Base-by-base conservation (phyloP, 116 monocot species). In the Papilionanthe hybrid region DNA sequence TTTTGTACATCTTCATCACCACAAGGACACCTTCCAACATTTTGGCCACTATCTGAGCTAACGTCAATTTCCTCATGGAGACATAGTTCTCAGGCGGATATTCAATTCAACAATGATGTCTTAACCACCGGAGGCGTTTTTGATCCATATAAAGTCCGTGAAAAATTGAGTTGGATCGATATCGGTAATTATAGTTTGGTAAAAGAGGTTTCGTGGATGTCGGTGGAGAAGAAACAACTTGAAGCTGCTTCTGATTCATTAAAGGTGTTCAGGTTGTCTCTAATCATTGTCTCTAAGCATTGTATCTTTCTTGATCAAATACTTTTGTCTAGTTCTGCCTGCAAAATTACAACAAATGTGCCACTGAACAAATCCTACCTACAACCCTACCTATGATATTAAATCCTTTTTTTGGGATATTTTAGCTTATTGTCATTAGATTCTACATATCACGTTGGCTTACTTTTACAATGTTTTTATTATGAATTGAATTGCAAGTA, bases 131-230 rank as follows among this genome's bases (percentile, higher is more conserved):
- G 85, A 76, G 71, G 19, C 85, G 80, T 84, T 77, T 91, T 85
- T 85, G 93, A 95, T 86, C 93, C 91, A 6, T 95, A 93, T 69
- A 87, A 81, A 89, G 80, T 83, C 47, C 88, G 77, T 37, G 93
- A 88, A 29, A 96, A 96, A 80, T 60, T 93, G 78, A 78, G 90
- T 80, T 96, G 93, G 93, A 79, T 67, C 22, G 92, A 93, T 69
- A 90, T 91, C 76, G 96, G 96, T 28, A 91, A 84, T 77, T 96
- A 96, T 82, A 79, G 86, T 76, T 63, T 89, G 57, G 93, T 86
- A 30, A 89, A 83, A 79, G 93, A 96, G 81, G 92, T 96, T 25
- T 96, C 93, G 15, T 93, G 93, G 96, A 96, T 96, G 96, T 96
- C 96, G 71, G 91, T 91, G 55, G 88, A 81, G 65, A 91, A 96